Percentiles rank a stretch among this genome's conserved stretches.
These are phyloP conservation scores for Phytophthora tubulina DNA, from an alignment of 352 stramenopile genomes.

Conservation along the genomic window DNA sequence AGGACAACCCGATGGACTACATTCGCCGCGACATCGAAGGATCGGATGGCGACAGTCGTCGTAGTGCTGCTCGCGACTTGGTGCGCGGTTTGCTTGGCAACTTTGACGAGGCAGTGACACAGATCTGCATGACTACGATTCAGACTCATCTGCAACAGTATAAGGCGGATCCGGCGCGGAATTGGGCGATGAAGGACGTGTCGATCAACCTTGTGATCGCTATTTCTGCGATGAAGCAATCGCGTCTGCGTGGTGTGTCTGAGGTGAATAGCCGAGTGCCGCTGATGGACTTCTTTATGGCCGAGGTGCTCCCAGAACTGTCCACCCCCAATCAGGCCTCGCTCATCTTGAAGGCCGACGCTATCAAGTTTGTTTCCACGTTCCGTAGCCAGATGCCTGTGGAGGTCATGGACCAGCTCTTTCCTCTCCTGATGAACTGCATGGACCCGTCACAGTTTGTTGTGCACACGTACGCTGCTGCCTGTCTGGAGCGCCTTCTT, in stretches of 20 bases:
- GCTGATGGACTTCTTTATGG: constrained; percentile 97
- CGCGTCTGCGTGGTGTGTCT: constrained; percentile 92
- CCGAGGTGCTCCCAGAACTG: constrained; percentile 95
- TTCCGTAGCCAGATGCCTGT: constrained; percentile 98
- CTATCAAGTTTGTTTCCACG: constrained; percentile 98
- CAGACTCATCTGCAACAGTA: constrained; percentile 94
- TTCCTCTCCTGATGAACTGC: constrained; percentile 93
- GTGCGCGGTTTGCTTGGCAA: constrained; percentile 95
- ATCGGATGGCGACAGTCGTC: constrained; percentile 96
- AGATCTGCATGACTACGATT: constrained; percentile 95
- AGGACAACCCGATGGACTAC: constrained; percentile 99
- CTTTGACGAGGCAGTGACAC: constrained; percentile 94
- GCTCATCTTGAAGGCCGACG: constrained; percentile 96
- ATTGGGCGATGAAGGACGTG: constrained; percentile 97
- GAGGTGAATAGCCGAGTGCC: constrained; percentile 96
- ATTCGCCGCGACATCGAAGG: constrained; percentile 99
- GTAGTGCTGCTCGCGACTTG: constrained; percentile 95
- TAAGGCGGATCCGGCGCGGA: constrained; percentile 74
- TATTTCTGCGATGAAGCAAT: constrained; percentile 95
- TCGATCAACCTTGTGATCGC: constrained; percentile 97
- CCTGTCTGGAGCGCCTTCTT: constrained; percentile 96
- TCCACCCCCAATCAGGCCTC: constrained; percentile 84
- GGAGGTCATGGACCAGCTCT: constrained; percentile 93
- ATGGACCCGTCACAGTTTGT: constrained; percentile 92
- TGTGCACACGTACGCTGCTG: constrained; percentile 98